Evolutionary conservation across 441 rosid species (phyloP), one percentile per base, ranked within the genome.

Genomic region (Gossypium laxum): DNA sequence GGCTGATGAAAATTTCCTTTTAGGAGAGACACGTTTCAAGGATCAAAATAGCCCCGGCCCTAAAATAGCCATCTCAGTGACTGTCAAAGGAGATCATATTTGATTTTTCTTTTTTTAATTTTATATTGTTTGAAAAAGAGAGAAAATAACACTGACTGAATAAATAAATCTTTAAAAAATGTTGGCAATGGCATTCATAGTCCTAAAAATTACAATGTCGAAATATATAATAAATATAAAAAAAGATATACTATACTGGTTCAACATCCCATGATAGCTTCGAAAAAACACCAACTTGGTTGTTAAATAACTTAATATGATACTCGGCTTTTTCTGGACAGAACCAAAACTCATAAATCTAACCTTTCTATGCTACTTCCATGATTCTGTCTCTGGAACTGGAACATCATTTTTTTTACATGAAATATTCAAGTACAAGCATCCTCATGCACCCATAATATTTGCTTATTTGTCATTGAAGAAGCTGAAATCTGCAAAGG

Each of bases 391-490:
- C 26, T 18, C 59, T 12, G 54, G 5, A 24, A 11, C 52, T 41
- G 11, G 60, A 48, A 72, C 3, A 61, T 30, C 69, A 50, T 0
- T 45, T 43, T 18, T 17, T 55, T 38, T 54, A 24, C 62, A 61
- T 30, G 5, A 58, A 52, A 41, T 51, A 15, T 1, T 28, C 4
- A 67, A 7, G 61, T 30, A 47, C 10, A 19, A 54, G 21, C 32
- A 21, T 71, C 30, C 62, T 51, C 22, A 17, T 52, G 26, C 56
- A 18, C 32, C 32, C 54, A 17, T 30, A 70, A 30, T 34, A 64
- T 66, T 65, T 5, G 69, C 75, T 78, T 74, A 70, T 74, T 71
- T 58, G 56, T 66, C 71, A 47, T 57, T 30, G 17, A 65, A 55
- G 67, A 50, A 51, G 34, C 76, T 43, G 32, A 34, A 69, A 67